A percentile compares a stretch with the other conserved stretches of the same genome.
Conservation (phyloP, 2,329 filamentous ascomycete genomes). For the Botrytis fabae region DNA sequence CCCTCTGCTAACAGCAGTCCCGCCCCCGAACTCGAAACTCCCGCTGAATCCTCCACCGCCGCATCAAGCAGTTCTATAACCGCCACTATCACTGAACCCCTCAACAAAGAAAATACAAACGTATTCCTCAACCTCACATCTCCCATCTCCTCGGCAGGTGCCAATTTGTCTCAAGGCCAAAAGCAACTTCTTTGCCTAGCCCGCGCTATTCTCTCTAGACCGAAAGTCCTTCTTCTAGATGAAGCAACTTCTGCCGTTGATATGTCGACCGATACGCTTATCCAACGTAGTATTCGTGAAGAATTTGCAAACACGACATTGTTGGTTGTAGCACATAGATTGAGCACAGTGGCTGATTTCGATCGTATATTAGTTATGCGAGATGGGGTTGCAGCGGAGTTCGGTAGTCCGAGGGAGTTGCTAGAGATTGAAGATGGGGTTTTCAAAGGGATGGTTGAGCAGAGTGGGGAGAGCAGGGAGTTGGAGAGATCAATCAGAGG, state of each 20-base stretch:
- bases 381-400: slow-evolving; percentile 66
- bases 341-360: slow-evolving; percentile 75
- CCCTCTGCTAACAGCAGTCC: slow-evolving; percentile 23
- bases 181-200: slow-evolving; percentile 73
- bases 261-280: slow-evolving; percentile 70
- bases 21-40: not conserved
- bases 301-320: slow-evolving; percentile 69
- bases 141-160: slow-evolving; percentile 65
- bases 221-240: slow-evolving; percentile 74
- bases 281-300: slow-evolving; percentile 70
- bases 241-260: slow-evolving; percentile 77
- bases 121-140: slow-evolving; percentile 63
- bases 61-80: not conserved
- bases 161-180: slow-evolving; percentile 73
- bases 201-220: slow-evolving; percentile 67
- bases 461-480: slow-evolving; percentile 29
- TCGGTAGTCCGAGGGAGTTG: slow-evolving; percentile 61
- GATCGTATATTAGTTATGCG: slow-evolving; percentile 73
- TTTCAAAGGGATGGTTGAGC: slow-evolving; percentile 39
- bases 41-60: slow-evolving; percentile 17
- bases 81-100: slow-evolving; percentile 26
- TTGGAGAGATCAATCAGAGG: slow-evolving; percentile 32
- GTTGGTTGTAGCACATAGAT: slow-evolving; percentile 70
- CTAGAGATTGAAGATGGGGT: slow-evolving; percentile 28
- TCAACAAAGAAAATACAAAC: slow-evolving; percentile 58